A percentile compares a stretch with the other conserved stretches of the same genome.
Conservation (phyloP, 257 asterid species). For the Solanum pennellii region DNA sequence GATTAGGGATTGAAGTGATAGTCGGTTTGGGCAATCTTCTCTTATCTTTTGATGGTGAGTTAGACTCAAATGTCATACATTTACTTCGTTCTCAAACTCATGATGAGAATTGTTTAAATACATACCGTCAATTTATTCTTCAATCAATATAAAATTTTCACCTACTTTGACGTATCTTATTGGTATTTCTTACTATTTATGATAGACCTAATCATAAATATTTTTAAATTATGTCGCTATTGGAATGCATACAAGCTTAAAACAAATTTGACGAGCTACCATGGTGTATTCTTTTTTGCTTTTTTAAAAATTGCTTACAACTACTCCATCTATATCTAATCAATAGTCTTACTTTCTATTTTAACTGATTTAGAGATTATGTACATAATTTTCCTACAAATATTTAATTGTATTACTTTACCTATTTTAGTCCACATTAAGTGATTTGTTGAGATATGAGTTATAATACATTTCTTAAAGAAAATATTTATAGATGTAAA, state of each 20-base stretch:
- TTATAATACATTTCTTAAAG: no score
- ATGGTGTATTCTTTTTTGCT: neutral
- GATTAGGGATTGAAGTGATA: neutral
- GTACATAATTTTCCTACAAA: neutral
- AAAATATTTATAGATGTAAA: no score
- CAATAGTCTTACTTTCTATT: neutral
- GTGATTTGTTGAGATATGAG: neutral
- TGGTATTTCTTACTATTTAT: neutral
- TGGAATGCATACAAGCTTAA: neutral
- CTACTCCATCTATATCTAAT: neutral
- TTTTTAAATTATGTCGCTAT: neutral
- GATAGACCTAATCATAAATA: neutral
- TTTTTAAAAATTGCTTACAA: neutral
- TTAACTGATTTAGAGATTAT: neutral
- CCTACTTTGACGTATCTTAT: no score
- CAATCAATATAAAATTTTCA: no score
- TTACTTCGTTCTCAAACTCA: rapidly evolving
- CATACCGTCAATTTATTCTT: no score
- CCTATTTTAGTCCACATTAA: no score
- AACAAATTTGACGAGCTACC: neutral
- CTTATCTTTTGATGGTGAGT: no score
- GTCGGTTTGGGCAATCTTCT: neutral
- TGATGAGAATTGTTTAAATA: neutral
- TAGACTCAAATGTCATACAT: rapidly evolving
- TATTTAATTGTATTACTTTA: neutral